These are phyloP conservation scores for Diplosphaera chodatii DNA, from an alignment of 139 green algal genomes.

Conservation along the genomic window DNA sequence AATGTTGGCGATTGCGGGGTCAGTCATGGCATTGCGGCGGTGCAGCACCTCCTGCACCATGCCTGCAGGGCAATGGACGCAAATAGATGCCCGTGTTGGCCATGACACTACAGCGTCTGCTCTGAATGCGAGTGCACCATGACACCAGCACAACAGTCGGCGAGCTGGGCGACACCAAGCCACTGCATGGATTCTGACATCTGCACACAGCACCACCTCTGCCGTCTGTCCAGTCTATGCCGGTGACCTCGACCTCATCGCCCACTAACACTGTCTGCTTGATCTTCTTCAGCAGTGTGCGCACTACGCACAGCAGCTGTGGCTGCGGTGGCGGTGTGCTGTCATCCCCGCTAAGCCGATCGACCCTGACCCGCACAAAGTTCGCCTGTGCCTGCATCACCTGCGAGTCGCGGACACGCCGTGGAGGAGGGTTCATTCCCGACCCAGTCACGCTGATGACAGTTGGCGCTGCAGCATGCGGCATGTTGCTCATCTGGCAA, in stretches of 20 bases:
- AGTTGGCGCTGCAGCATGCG: not conserved
- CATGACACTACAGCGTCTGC: too few relatives aligned
- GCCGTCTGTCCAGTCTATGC: constrained; percentile 73
- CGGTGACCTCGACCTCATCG: constrained; percentile 65
- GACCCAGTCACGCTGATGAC: too few relatives aligned
- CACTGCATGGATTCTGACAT: too few relatives aligned
- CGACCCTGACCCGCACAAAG: constrained; percentile 67
- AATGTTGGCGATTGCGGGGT: constrained; percentile 89
- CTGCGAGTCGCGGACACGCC: too few relatives aligned
- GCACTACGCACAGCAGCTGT: constrained; percentile 81
- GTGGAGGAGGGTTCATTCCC: too few relatives aligned
- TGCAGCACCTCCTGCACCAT: constrained; percentile 72
- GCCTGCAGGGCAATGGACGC: too few relatives aligned
- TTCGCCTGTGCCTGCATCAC: constrained; percentile 78
- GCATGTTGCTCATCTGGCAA: too few relatives aligned
- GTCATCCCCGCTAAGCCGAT: constrained; percentile 5
- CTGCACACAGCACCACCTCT: too few relatives aligned
- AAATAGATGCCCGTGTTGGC: too few relatives aligned
- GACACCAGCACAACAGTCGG: too few relatives aligned
- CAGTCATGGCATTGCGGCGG: constrained; percentile 53
- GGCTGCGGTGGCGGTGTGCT: constrained; percentile 2
- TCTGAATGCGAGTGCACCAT: too few relatives aligned
- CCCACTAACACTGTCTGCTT: constrained; percentile 80
- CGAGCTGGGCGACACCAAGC: too few relatives aligned
- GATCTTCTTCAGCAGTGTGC: constrained; percentile 89